A percentile compares a stretch with the other conserved stretches of the same genome.
These are phyloP conservation scores for Cladophialophora yegresii DNA, from an alignment of 2,329 filamentous ascomycete species.

Conservation along the genomic window DNA sequence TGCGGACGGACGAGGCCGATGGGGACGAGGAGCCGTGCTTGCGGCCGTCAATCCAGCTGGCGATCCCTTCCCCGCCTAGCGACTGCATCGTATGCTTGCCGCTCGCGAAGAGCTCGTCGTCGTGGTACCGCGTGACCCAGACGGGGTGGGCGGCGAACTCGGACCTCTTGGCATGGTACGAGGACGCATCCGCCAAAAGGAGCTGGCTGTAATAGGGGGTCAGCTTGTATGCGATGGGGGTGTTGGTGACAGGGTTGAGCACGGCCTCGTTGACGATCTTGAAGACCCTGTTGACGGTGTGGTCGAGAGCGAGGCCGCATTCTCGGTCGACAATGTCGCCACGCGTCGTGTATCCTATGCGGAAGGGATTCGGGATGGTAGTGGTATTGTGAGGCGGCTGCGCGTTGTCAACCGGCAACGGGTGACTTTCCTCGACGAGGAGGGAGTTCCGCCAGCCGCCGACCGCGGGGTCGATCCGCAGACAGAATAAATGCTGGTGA, in stretches of 20 bases:
- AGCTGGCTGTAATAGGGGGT: constrained; percentile 58
- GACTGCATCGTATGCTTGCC: constrained; percentile 59
- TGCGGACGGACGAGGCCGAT: constrained; percentile 37
- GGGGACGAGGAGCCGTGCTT: constrained; percentile 36
- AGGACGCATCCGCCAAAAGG: constrained; percentile 57
- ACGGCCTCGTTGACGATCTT: constrained; percentile 60
- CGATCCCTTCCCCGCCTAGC: constrained; percentile 51
- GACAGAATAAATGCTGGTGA: constrained; percentile 50
- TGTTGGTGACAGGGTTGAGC: constrained; percentile 56
- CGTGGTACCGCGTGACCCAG: constrained; percentile 57
- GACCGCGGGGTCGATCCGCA: constrained; percentile 50
- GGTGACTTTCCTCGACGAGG: constrained; percentile 59
- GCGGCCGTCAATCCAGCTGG: constrained; percentile 49
- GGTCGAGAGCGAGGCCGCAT: constrained; percentile 53
- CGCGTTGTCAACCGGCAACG: constrained; percentile 56
- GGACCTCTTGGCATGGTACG: constrained; percentile 55
- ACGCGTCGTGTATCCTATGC: constrained; percentile 53
- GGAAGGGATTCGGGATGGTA: constrained; percentile 53
- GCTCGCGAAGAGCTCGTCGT: constrained; percentile 56
- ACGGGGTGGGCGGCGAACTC: constrained; percentile 60
- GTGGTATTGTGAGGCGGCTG: too few species aligned
- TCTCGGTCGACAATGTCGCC: constrained; percentile 52
- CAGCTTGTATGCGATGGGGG: constrained; percentile 60
- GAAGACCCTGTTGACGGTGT: constrained; percentile 53
- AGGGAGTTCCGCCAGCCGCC: constrained; percentile 44